phyloP scores from a whole-genome alignment of 495 filamentous ascomycete genomes.

The Bacidia gigantensis region DNA sequence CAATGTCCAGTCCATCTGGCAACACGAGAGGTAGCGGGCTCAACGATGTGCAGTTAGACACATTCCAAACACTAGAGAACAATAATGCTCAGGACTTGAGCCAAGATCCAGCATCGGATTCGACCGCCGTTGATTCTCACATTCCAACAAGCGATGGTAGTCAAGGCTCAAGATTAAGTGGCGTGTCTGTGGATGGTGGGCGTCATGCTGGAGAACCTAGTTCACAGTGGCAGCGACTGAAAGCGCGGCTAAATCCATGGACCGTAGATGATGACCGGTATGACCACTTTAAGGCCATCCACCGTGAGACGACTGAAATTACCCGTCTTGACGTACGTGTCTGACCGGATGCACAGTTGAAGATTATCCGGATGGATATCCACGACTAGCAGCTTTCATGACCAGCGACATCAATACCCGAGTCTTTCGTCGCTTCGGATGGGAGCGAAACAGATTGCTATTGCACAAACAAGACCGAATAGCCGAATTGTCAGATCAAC shows the following conservation, averaged over 20 bases:
- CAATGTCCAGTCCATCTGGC: too few species aligned
- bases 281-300: not conserved
- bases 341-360: not conserved
- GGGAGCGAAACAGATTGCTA: not conserved
- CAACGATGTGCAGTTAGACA: too few species aligned
- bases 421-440: slow-evolving; percentile 5
- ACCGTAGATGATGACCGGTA: not conserved
- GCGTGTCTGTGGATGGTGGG: too few species aligned
- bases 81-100: too few species aligned
- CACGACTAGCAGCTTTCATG: slow-evolving; percentile 6
- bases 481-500: not conserved
- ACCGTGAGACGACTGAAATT: not conserved
- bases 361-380: slow-evolving; percentile 2
- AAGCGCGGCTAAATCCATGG: not conserved
- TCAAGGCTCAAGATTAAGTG: too few species aligned
- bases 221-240: not conserved
- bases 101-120: too few species aligned
- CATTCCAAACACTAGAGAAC: too few species aligned
- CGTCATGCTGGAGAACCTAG: not conserved
- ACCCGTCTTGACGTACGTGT: not conserved
- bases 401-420: slow-evolving; percentile 3
- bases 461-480: slow-evolving; percentile 5
- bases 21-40: too few species aligned
- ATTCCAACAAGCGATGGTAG: too few species aligned
- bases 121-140: too few species aligned